Base-by-base conservation (phyloP, 805 yeast genomes). In the Candida pseudofarinosa region DNA sequence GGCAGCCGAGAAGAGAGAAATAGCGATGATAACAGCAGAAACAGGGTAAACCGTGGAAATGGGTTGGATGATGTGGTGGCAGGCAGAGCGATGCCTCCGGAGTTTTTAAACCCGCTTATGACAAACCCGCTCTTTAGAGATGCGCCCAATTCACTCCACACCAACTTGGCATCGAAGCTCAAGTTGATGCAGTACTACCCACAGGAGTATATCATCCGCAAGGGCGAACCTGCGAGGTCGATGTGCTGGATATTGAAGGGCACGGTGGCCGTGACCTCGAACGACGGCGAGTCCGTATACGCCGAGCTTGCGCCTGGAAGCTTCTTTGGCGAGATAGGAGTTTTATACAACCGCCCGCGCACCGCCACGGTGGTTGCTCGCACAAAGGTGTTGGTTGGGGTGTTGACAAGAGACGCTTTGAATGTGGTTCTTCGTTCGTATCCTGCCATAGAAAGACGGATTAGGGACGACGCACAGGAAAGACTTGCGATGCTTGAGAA, bases 181-280 rank as follows among this genome's bases (percentile, higher is more conserved):
- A 73, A 75, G 38, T 69, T 83, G 5, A 74, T 81, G 46, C 84
- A 79, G 43, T 79, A 72, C 46, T 80, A 77, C 45, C 82, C 90
- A 0, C 87, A 83, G 51, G 85, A 81, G 46, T 81, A 77, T 55
- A 80, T 85, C 31, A 80, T 85, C 35, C 79, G 79, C 44, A 78
- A 73, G 49, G 90, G 91, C 1, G 89, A 84, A 50, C 83, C 81
- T 1, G 81, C 88, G 2, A 76, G 75, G 50, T 77, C 90, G 16
- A 83, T 85, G 87, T 85, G 83, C 55, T 84, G 91, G 89, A 81
- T 85, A 32, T 60, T 85, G 13, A 76, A 84, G 53, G 93, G 93
- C 2, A 73, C 81, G 0, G 91, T 85, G 2, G 79, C 80, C n/a
- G 88, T 85, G 10, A 79, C 88, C 0, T 80, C 87, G 12, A 76